Evolutionary conservation across 148 eudicot species (phyloP).

Genomic region (Rhododendron williamsianum): DNA sequence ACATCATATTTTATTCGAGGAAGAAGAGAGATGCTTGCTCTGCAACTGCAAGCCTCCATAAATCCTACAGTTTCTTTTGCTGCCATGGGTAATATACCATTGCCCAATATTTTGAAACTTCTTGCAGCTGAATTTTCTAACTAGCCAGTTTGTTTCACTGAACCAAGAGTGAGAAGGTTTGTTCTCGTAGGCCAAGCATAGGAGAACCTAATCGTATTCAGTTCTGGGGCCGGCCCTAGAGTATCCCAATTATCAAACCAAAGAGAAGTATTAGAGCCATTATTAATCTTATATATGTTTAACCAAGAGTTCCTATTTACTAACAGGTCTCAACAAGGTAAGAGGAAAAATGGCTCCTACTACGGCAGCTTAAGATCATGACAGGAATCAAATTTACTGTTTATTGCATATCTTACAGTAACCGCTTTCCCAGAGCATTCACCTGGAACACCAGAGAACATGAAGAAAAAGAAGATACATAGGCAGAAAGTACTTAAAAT

Average conservation of each 20-base stretch:
- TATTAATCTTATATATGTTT: not conserved
- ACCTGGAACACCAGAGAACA: not conserved
- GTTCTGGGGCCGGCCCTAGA: not conserved
- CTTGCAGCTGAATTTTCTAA: not conserved
- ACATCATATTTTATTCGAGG: not conserved
- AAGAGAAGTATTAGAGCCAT: not conserved
- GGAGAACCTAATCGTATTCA: not conserved
- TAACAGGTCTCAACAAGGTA: not conserved
- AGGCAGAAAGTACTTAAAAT: not conserved
- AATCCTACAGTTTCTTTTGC: not conserved
- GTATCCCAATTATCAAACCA: not conserved
- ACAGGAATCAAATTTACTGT: not conserved
- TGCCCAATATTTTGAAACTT: not conserved
- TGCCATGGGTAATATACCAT: not conserved
- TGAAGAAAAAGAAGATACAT: not conserved
- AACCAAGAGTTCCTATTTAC: not conserved
- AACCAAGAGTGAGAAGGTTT: not conserved
- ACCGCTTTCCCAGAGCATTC: not conserved
- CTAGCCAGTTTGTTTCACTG: not conserved
- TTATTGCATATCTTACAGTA: not conserved
- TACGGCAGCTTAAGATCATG: not conserved
- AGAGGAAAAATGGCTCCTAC: not conserved
- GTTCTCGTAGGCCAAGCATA: not conserved
- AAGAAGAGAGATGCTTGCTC: not conserved
- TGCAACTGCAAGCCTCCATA: not conserved